A percentile compares a stretch with the other conserved stretches of the same genome.
phyloP scores from a whole-genome alignment of 495 filamentous ascomycete genomes.

The Tuber borchii region DNA sequence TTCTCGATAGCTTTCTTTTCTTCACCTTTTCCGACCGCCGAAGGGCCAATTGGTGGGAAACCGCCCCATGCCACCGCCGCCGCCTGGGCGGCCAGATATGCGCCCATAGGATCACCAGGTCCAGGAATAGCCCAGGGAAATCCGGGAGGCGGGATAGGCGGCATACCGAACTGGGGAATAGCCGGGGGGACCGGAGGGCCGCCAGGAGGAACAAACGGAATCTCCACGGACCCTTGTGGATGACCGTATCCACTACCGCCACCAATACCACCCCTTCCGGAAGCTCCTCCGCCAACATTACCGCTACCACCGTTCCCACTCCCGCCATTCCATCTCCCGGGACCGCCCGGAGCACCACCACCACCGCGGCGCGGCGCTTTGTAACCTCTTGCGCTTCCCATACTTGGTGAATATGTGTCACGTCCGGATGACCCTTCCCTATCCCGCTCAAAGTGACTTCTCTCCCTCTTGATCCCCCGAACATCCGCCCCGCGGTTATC shows the following conservation, averaged over 20 bases:
- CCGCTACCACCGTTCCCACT: constrained; percentile 38
- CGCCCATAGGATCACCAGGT: constrained; percentile 61
- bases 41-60: constrained; percentile 48
- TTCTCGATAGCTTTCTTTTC: constrained; percentile 44
- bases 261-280: constrained; percentile 29
- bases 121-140: constrained; percentile 50
- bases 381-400: constrained; percentile 50
- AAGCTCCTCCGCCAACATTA: constrained; percentile 29
- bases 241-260: constrained; percentile 10
- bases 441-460: constrained; percentile 44
- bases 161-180: constrained; percentile 43
- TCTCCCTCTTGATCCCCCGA: constrained; percentile 44
- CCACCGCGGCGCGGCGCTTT: constrained; percentile 71
- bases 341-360: constrained; percentile 44
- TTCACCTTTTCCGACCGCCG: constrained; percentile 43
- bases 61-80: constrained; percentile 55
- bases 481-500: constrained; percentile 54
- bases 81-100: constrained; percentile 64
- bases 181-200: constrained; percentile 34
- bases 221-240: constrained; percentile 23
- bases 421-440: constrained; percentile 38
- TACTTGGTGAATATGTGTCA: constrained; percentile 46
- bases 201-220: constrained; percentile 32
- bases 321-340: constrained; percentile 45
- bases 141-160: constrained; percentile 40